A percentile compares a stretch with the other conserved stretches of the same genome.
Conservation (phyloP, 345 rosid species). For the Raphanus raphanistrum region DNA sequence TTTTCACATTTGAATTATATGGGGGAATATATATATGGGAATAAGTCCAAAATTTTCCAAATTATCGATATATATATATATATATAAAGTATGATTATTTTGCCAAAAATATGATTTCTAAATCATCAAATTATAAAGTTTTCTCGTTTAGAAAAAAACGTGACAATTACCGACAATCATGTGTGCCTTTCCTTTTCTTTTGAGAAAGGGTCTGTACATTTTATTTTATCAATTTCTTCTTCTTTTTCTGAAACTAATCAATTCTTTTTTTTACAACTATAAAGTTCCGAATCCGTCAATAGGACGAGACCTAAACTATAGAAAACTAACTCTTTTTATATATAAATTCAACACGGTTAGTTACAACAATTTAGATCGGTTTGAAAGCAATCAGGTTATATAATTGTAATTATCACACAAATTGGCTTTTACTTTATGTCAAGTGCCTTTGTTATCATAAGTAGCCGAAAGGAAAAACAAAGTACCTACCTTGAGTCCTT, state of each 20-base stretch:
- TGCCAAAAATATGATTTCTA: background rate
- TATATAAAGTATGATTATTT: too few relatives aligned
- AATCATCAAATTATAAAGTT: background rate
- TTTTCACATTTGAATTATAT: background rate
- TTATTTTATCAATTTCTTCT: background rate
- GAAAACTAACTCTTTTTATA: background rate
- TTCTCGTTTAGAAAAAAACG: background rate
- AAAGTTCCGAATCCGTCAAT: background rate
- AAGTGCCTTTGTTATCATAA: conserved; percentile 36
- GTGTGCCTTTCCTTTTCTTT: too few relatives aligned
- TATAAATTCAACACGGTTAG: background rate
- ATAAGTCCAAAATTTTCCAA: background rate
- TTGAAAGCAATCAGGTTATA: conserved; percentile 27
- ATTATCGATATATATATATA: background rate
- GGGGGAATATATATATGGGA: background rate
- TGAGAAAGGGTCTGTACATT: background rate
- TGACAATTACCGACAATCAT: background rate
- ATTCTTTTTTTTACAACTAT: background rate
- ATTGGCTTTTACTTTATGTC: conserved; percentile 28
- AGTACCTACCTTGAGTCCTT: conserved; percentile 37
- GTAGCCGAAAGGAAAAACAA: conserved; percentile 41
- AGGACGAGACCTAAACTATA: background rate
- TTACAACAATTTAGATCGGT: conserved; percentile 2
- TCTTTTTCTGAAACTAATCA: too few relatives aligned
- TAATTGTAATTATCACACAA: conserved; percentile 35